These are phyloP conservation scores for Saccharomyces hybrid DNA, from an alignment of 1,139 yeast genomes.

Conservation along the genomic window DNA sequence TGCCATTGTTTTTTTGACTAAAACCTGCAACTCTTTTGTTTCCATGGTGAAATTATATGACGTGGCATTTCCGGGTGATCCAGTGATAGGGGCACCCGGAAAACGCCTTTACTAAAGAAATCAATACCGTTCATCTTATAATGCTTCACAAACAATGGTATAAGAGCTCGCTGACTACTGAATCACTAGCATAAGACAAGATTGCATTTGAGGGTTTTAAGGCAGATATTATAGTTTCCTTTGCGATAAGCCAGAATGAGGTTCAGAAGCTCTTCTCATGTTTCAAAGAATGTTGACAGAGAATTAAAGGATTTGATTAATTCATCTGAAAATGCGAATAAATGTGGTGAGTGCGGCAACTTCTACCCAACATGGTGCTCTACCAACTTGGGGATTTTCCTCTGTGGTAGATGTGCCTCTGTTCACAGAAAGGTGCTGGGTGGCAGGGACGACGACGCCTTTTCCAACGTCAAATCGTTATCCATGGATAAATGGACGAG, in stretches of 20 bases:
- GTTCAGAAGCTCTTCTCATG: conserved; percentile 2
- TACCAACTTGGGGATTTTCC: conserved; percentile 44
- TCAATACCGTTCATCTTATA: not conserved
- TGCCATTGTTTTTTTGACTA: not conserved
- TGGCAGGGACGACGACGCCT: conserved; percentile 29
- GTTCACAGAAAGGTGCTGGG: conserved; percentile 35
- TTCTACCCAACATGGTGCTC: conserved; percentile 46
- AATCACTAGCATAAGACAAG: not conserved
- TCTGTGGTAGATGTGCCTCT: conserved; percentile 75
- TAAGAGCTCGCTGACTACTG: not conserved
- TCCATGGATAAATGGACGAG: conserved; percentile 70
- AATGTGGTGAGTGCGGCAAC: conserved; percentile 67
- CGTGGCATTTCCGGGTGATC: not conserved
- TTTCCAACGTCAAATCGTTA: conserved; percentile 37
- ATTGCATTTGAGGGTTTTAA: not conserved
- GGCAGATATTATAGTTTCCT: not conserved
- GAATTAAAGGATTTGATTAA: conserved; percentile 37
- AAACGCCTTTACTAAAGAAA: not conserved
- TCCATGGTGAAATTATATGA: not conserved
- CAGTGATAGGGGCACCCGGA: not conserved
- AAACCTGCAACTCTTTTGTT: not conserved
- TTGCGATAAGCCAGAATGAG: conserved; percentile 1
- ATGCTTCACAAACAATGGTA: not conserved
- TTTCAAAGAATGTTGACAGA: conserved; percentile 6
- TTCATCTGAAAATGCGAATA: conserved; percentile 41